Percentiles rank a stretch among this genome's conserved stretches.
These are phyloP conservation scores for Calvatia gigantea DNA, from an alignment of 768 basidiomycete species.

Conservation along the genomic window DNA sequence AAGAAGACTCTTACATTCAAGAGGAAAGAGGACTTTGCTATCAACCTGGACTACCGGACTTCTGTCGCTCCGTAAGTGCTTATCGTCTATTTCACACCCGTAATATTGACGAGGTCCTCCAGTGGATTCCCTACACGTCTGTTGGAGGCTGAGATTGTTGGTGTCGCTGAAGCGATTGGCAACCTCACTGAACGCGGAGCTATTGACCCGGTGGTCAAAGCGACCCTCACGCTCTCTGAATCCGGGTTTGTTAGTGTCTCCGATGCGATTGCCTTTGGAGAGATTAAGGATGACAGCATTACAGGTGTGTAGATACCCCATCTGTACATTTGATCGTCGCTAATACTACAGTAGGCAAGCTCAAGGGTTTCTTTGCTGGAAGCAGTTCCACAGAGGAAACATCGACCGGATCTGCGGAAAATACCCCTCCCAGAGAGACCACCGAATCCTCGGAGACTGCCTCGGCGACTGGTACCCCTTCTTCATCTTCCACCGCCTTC, in stretches of 20 bases:
- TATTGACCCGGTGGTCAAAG: conserved; percentile 81
- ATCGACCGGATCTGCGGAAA: conserved; percentile 37
- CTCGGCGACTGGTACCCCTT: conserved; percentile 28
- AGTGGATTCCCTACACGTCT: conserved; percentile 76
- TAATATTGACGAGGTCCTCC: conserved; percentile 5
- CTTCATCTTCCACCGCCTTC: conserved; percentile 27
- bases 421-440: conserved; percentile 40
- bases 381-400: conserved; percentile 38
- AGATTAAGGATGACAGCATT: conserved; percentile 78
- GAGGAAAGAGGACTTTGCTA: conserved; percentile 76
- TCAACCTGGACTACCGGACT: conserved; percentile 76
- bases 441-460: conserved; percentile 21
- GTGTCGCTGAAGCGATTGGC: conserved; percentile 69
- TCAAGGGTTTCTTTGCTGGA: conserved; percentile 85
- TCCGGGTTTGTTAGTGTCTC: conserved; percentile 82
- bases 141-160: conserved; percentile 67
- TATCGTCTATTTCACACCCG: neutral
- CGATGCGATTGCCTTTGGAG: conserved; percentile 76
- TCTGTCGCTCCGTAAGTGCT: conserved; percentile 54
- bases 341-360: conserved; percentile 49
- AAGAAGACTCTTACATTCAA: conserved; percentile 88
- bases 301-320: conserved; percentile 44
- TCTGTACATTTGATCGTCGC: neutral
- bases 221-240: conserved; percentile 78
- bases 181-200: conserved; percentile 85